phyloP scores from a whole-genome alignment of 2,329 filamentous ascomycete genomes.

The Teratosphaeria nubilosa region DNA sequence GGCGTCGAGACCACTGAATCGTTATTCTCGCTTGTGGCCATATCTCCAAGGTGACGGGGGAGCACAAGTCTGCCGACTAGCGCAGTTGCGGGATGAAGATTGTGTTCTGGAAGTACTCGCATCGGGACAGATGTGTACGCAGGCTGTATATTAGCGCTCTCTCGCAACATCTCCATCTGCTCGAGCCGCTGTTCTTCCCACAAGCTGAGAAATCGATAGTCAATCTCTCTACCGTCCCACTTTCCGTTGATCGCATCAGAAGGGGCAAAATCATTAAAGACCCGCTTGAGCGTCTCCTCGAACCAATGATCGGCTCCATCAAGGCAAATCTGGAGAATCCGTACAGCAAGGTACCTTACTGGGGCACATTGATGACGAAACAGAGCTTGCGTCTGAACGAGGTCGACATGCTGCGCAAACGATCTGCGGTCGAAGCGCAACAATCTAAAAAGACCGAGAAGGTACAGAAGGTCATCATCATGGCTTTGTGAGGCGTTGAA shows the following conservation, averaged over 20 bases:
- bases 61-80: constrained; percentile 59
- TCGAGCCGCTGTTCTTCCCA: constrained; percentile 52
- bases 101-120: constrained; percentile 4
- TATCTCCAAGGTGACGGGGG: constrained; percentile 38
- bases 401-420: constrained; percentile 56
- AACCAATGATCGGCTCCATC: constrained; percentile 70
- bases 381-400: constrained; percentile 57
- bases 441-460: constrained; percentile 68
- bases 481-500: constrained; percentile 5
- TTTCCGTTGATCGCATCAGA: constrained; percentile 51
- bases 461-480: constrained; percentile 19
- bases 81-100: constrained; percentile 37
- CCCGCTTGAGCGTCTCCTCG: constrained; percentile 60
- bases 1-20: constrained; percentile 41
- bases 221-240: constrained; percentile 66
- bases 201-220: constrained; percentile 63
- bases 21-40: not conserved
- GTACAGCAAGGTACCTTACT: constrained; percentile 71
- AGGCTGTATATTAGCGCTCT: not conserved
- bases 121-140: constrained; percentile 2
- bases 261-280: constrained; percentile 40
- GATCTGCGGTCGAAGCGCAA: constrained; percentile 62
- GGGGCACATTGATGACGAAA: constrained; percentile 49
- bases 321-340: constrained; percentile 69
- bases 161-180: constrained; percentile 10